Base-by-base conservation (phyloP, 2,329 filamentous ascomycete species). In the Pseudogymnoascus sp. region DNA sequence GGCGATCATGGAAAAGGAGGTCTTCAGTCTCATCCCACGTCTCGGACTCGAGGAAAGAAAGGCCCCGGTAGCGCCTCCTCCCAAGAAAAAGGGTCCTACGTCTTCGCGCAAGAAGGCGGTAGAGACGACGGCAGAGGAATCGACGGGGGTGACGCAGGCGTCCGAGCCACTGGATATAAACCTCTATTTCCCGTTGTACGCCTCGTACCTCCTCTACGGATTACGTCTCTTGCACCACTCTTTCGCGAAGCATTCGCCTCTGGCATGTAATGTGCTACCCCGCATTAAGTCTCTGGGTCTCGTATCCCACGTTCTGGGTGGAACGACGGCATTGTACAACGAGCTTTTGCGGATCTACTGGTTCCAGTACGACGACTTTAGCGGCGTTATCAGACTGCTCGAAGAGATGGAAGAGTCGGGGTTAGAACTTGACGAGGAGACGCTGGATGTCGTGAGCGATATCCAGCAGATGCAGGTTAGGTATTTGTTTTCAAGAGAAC, bases 221-320 rank as follows among this genome's bases (percentile, higher is more conserved):
- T 77, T 89, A 14, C 75, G 78, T 0, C 78, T 84, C 1, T 77
- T 91, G 3, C 82, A 86, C 67, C 77, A 75, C 2, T 76, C 78
- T 1, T 92, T 90, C 64, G 66, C 70, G 8, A 80, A 78, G 10
- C 76, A 83, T 0, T 91, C 89, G 0, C 78, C 81, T 0, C 78
- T 89, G 0, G 78, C 80, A 0, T 79, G 89, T 50, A 79, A 80
- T 50, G 74, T 92, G 26, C 78, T 93, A 0, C 88, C 89, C 0
- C 82, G 83, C 6, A 77, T 92, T 68, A 89, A 89, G 71, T 78
- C 81, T 50, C 78, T 90, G 0, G 89, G 89, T 1, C 80, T 89
- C 1, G 82, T 84, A 1, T 88, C 88, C 0, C 90, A 88, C 70
- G 85, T 90, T 6, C 81, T 93, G 0, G 89, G 89, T 59, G 87